Conservation (phyloP, 306 rosid species). For the Crataegus laevigata region DNA sequence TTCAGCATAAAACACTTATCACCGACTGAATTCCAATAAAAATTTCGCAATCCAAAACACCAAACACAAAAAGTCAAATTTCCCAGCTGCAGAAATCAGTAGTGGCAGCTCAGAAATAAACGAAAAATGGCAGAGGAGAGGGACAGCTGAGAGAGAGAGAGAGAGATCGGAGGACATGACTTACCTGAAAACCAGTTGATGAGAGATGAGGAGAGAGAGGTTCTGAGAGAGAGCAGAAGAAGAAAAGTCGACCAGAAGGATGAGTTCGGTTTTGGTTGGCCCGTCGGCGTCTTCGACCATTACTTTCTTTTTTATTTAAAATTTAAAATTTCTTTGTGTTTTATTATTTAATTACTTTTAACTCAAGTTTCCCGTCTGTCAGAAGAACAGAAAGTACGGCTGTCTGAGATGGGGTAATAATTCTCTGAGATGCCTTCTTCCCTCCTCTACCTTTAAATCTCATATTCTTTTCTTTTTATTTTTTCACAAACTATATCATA, state of each 20-base stretch:
- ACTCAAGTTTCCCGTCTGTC: slow-evolving; percentile 5
- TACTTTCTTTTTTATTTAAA: slow-evolving; percentile 10
- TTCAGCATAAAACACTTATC: not conserved
- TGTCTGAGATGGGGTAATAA: slow-evolving; percentile 29
- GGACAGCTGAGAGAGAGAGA: slow-evolving; percentile 1
- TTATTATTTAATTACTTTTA: not conserved
- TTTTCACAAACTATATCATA: too few relatives aligned
- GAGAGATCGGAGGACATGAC: slow-evolving; percentile 31
- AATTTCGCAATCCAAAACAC: not conserved
- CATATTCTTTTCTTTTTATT: too few relatives aligned
- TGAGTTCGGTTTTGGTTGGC: slow-evolving; percentile 66
- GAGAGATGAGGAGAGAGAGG: slow-evolving; percentile 22
- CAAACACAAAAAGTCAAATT: not conserved
- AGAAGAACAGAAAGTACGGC: slow-evolving; percentile 35
- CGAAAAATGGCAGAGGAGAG: not conserved
- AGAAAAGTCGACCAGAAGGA: slow-evolving; percentile 46
- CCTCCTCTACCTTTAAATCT: not conserved
- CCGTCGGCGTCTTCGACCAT: slow-evolving; percentile 77
- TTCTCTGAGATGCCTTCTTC: slow-evolving; percentile 19
- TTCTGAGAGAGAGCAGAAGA: not conserved
- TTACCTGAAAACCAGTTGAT: slow-evolving; percentile 31
- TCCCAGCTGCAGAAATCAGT: not conserved
- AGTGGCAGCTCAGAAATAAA: slow-evolving; percentile 4
- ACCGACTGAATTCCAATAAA: not conserved
- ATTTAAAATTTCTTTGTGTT: not conserved